phyloP scores from a whole-genome alignment of 257 asterid genomes.

The Solanum pimpinellifolium region DNA sequence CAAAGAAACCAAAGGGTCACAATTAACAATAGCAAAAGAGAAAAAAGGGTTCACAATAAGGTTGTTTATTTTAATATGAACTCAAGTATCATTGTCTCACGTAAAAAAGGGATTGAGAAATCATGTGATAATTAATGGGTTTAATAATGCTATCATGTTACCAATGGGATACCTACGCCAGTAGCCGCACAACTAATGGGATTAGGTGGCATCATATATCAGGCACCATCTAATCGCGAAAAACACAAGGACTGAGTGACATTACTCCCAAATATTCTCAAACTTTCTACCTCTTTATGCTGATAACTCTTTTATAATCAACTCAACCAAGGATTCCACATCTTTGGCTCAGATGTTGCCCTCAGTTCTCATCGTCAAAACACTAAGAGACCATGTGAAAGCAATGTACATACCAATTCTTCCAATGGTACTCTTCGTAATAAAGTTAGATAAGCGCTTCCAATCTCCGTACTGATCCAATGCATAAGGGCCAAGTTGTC shows the following conservation, averaged over 20 bases:
- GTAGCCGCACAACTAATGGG: not conserved
- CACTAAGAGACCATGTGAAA: not conserved
- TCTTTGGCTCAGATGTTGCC: not conserved
- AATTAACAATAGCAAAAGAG: not conserved
- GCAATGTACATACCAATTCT: constrained; percentile 41
- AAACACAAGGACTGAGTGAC: not conserved
- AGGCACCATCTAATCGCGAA: not conserved
- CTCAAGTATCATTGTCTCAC: not conserved
- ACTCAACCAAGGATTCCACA: not conserved
- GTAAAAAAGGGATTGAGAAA: not conserved
- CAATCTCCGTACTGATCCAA: constrained; percentile 59
- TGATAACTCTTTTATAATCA: not conserved
- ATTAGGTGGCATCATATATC: not conserved
- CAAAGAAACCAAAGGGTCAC: not conserved
- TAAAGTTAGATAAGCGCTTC: constrained; percentile 69
- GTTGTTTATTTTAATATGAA: not conserved
- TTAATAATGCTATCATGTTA: not conserved
- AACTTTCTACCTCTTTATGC: not conserved
- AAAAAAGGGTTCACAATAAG: not conserved
- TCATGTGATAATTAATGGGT: not conserved
- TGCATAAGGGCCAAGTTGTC: constrained; percentile 76
- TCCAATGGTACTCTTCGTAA: constrained; percentile 53
- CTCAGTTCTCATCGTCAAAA: not conserved
- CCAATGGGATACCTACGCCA: not conserved
- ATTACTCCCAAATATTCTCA: not conserved